Evolutionary conservation across 352 stramenopile species (phyloP).

Genomic region (Pythium pyrilobum): DNA sequence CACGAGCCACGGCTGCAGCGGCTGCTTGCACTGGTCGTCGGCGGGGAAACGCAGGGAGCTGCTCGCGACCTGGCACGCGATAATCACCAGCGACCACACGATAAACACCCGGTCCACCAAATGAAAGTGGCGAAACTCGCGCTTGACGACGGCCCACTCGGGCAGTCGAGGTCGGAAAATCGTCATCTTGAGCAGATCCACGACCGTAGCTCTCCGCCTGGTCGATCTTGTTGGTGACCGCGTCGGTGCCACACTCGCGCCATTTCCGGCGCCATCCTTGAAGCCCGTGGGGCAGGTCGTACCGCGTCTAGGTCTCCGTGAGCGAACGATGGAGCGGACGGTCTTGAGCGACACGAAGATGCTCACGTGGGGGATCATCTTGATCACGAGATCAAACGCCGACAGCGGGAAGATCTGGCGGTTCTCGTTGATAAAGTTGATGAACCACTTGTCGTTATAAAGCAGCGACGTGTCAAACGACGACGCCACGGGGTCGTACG

Average conservation of each 20-base stretch:
- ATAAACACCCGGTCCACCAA: not conserved
- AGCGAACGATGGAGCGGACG: not conserved
- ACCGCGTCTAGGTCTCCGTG: not conserved
- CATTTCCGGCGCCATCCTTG: not conserved
- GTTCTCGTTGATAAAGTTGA: conserved; percentile 12
- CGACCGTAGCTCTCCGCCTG: too few relatives aligned
- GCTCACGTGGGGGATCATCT: conserved; percentile 13
- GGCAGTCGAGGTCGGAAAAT: too few relatives aligned
- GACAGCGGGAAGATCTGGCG: conserved; percentile 16
- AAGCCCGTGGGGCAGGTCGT: not conserved
- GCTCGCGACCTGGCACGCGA: not conserved
- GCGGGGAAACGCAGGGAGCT: not conserved
- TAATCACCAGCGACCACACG: not conserved
- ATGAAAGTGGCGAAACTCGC: too few relatives aligned
- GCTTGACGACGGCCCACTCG: too few relatives aligned
- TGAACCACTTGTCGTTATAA: conserved; percentile 21
- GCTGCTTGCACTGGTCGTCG: conserved; percentile 1
- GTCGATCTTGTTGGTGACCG: too few relatives aligned
- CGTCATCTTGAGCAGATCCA: too few relatives aligned
- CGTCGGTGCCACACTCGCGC: too few relatives aligned
- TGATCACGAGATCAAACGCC: conserved; percentile 1
- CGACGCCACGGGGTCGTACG: not conserved
- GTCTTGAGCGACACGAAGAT: conserved; percentile 12
- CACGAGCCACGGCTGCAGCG: conserved; percentile 6
- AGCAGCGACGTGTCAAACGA: conserved; percentile 6